These are phyloP conservation scores for Boletales sp. DNA, from an alignment of 768 basidiomycete species.

Conservation along the genomic window DNA sequence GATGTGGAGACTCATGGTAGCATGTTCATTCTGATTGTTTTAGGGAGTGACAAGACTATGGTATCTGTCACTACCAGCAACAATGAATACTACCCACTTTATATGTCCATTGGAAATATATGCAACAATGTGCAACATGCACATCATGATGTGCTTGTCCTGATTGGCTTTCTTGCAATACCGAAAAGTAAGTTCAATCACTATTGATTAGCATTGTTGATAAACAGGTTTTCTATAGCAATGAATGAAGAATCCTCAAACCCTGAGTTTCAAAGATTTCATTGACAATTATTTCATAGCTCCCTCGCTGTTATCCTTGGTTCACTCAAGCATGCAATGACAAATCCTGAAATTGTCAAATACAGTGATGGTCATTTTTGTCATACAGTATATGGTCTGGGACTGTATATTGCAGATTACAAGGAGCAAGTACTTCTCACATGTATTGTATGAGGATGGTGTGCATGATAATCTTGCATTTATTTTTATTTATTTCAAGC, in stretches of 20 bases:
- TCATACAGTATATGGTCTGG: neutral
- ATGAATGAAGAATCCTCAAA: neutral
- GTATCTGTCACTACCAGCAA: neutral
- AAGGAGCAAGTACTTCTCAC: neutral
- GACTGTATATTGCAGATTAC: constrained; percentile 3
- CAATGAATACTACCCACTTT: too few species aligned
- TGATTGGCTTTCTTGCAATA: neutral
- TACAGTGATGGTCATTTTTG: neutral
- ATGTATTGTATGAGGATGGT: neutral
- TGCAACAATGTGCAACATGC: neutral
- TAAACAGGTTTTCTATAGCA: neutral
- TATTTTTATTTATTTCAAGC: neutral
- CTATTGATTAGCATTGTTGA: neutral
- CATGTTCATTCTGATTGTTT: neutral
- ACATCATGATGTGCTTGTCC: neutral
- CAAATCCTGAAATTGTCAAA: neutral
- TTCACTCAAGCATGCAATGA: neutral
- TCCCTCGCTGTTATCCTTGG: neutral
- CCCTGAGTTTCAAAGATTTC: neutral
- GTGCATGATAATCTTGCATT: neutral
- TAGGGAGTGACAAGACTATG: constrained; percentile 1
- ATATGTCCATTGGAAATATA: constrained; percentile 1
- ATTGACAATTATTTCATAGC: neutral
- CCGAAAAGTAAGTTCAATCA: neutral
- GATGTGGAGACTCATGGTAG: neutral